phyloP scores from a whole-genome alignment of 1,284 basidiomycete genomes.

The Trametes sp. region DNA sequence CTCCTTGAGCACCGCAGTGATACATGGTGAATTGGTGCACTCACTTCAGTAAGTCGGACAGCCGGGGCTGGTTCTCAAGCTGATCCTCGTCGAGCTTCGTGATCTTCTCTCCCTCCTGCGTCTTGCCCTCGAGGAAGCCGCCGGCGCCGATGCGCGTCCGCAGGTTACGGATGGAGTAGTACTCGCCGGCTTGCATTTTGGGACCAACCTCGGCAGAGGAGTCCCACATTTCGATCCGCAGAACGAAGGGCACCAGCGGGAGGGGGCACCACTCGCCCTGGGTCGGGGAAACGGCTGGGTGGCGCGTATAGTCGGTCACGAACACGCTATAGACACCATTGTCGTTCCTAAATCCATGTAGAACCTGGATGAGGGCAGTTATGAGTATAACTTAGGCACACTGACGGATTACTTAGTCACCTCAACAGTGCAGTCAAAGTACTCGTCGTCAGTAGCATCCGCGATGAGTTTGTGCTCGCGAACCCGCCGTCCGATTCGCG shows the following conservation, averaged over 20 bases:
- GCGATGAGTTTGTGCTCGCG: conserved; percentile 57
- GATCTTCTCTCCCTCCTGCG: conserved; percentile 55
- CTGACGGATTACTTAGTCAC: conserved; percentile 44
- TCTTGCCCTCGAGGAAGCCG: conserved; percentile 61
- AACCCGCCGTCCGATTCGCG: not conserved
- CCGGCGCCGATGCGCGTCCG: conserved; percentile 50
- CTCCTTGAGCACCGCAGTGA: too few species aligned
- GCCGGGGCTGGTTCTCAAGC: conserved; percentile 44
- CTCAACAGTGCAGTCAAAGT: conserved; percentile 75
- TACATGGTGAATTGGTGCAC: too few species aligned
- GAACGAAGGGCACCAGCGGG: conserved; percentile 50
- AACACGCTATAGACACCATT: conserved; percentile 56
- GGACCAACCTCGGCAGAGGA: conserved; percentile 48
- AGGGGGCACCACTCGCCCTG: conserved; percentile 57
- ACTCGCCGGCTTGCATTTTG: conserved; percentile 57
- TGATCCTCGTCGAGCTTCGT: conserved; percentile 51
- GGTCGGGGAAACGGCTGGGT: conserved; percentile 42
- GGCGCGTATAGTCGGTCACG: conserved; percentile 72
- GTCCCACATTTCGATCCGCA: conserved; percentile 69
- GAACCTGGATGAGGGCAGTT: conserved; percentile 47
- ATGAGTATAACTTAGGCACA: not conserved
- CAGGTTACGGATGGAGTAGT: conserved; percentile 63
- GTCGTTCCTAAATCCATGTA: conserved; percentile 50
- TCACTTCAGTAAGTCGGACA: conserved; percentile 62
- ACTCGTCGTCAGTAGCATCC: conserved; percentile 49